A percentile compares a stretch with the other conserved stretches of the same genome.
Evolutionary conservation across 371 early-diverging fungal genomes (phyloP).

Genomic region (Circinella minor): DNA sequence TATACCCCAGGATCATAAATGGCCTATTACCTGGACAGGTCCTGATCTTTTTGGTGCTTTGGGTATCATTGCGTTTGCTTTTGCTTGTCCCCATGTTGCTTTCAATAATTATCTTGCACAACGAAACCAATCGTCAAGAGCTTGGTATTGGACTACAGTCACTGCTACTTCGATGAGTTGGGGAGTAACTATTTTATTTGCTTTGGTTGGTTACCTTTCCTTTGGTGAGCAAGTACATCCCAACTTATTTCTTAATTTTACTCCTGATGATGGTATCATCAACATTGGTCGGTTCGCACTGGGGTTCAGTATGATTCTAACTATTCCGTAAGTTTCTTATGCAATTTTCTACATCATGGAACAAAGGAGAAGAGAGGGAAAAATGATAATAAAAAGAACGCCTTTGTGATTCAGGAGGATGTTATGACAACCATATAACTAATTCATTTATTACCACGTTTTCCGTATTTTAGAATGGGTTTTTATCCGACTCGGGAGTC

Average conservation of each 20-base stretch:
- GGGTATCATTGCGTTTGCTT: slow-evolving; percentile 70
- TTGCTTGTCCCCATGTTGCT: slow-evolving; percentile 64
- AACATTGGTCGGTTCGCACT: slow-evolving; percentile 61
- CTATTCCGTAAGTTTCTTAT: slow-evolving; percentile 53
- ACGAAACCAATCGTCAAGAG: slow-evolving; percentile 42
- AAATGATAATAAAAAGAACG: no score
- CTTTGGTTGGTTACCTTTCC: slow-evolving; percentile 56
- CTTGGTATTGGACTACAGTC: slow-evolving; percentile 53
- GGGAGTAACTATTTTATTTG: slow-evolving; percentile 60
- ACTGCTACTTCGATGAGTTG: slow-evolving; percentile 54
- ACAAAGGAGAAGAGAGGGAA: no score
- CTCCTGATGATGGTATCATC: slow-evolving; percentile 52
- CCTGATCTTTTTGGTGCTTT: slow-evolving; percentile 59
- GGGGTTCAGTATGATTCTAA: slow-evolving; percentile 59
- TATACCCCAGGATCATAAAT: slow-evolving; percentile 42
- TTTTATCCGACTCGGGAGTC: slow-evolving; percentile 62
- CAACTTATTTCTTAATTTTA: slow-evolving; percentile 64
- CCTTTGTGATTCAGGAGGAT: no score
- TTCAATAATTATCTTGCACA: slow-evolving; percentile 59
- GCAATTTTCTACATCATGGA: no score
- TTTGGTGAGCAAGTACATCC: slow-evolving; percentile 59
- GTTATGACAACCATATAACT: no score
- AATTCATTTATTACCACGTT: no score
- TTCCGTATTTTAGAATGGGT: slow-evolving; percentile 26
- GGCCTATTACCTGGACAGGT: slow-evolving; percentile 51